Percentiles rank a stretch among this genome's conserved stretches.
Evolutionary conservation across 2,329 filamentous ascomycete genomes (phyloP).

Genomic region (Ophiostoma fasciatum): DNA sequence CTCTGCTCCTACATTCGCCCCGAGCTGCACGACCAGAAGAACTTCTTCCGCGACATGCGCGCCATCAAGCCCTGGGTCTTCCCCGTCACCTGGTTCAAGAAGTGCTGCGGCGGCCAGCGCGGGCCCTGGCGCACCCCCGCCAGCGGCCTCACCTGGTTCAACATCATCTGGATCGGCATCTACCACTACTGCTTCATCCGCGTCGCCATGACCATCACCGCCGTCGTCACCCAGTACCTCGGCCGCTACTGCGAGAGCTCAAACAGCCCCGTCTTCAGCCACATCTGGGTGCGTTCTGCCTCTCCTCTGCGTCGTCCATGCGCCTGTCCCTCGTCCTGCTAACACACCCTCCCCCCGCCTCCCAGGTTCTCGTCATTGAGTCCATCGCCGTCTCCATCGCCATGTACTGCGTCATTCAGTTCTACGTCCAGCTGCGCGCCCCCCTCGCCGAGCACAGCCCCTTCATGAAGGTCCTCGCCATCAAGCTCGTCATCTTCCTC

Average conservation of each 20-base stretch:
- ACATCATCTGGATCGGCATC: conserved; percentile 67
- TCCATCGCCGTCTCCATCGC: conserved; percentile 60
- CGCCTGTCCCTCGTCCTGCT: neutral
- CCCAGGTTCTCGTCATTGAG: conserved; percentile 51
- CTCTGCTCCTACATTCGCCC: conserved; percentile 70
- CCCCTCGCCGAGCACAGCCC: conserved; percentile 55
- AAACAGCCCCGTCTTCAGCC: conserved; percentile 62
- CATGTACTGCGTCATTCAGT: conserved; percentile 82
- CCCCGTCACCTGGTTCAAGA: conserved; percentile 56
- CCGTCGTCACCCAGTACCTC: conserved; percentile 56
- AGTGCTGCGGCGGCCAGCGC: conserved; percentile 52
- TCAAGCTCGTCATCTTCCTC: conserved; percentile 84
- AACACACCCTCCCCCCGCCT: too few species aligned
- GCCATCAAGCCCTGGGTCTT: conserved; percentile 58
- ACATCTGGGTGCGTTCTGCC: conserved; percentile 52
- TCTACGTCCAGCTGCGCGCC: conserved; percentile 61
- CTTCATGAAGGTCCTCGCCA: conserved; percentile 68
- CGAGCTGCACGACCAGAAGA: conserved; percentile 65
- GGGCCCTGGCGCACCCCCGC: conserved; percentile 60
- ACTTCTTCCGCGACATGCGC: conserved; percentile 57
- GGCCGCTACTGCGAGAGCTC: conserved; percentile 66
- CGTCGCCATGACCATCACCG: conserved; percentile 63
- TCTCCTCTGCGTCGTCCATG: too few species aligned
- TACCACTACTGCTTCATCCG: conserved; percentile 80
- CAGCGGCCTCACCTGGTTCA: conserved; percentile 82